Base-by-base conservation (phyloP, 805 yeast genomes). In the Maudiozyma bulderi region DNA sequence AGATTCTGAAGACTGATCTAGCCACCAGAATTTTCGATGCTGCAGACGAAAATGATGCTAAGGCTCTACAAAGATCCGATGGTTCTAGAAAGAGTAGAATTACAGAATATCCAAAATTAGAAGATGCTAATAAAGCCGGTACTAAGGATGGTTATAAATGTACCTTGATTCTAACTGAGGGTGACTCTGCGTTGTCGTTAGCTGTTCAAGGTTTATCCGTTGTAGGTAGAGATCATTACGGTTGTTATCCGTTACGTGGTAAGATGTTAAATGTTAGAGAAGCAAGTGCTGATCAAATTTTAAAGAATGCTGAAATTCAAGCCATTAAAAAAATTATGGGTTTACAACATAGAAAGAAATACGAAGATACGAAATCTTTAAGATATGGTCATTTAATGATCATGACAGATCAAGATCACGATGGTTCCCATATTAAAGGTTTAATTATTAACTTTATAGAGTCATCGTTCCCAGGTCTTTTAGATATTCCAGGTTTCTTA, bases 331-430 rank as follows among this genome's bases (percentile, higher is more conserved):
- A 91, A 64, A 93, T 93, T 58, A 85, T 93, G 73, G 99, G 99
- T 20, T 73, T 93, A 49, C 96, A 90, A 66, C 99, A 93, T 68
- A 88, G 85, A 59, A 91, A 88, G 68, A 74, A 73, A 41, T 93
- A 93, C 63, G 82, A 81, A 20, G 84, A 82, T 54, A 73, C 85
- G 13, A 77, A 78, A 50, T 81, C 84, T 4, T 72, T 93, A 53
- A 80, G 99, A 65, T 93, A 93, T 62, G 99, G 99, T 37, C 96
- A 89, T 65, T 77, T 93, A 46, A 93, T 93, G 98, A 89, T 93
- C 64, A 93, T 93, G 98, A 89, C 99, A 6, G 99, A 93, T 84
- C 99, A 93, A 70, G 99, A 93, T 87, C 95, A 90, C 58, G 99
- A 93, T 75, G 99, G 99, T 52, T 85, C 95, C 14, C 99, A 93